Percentiles rank a stretch among this genome's conserved stretches.
These are phyloP conservation scores for Physcomitrellopsis africana DNA, from an alignment of 225 moss, liverwort and hornwort genomes.

Conservation along the genomic window DNA sequence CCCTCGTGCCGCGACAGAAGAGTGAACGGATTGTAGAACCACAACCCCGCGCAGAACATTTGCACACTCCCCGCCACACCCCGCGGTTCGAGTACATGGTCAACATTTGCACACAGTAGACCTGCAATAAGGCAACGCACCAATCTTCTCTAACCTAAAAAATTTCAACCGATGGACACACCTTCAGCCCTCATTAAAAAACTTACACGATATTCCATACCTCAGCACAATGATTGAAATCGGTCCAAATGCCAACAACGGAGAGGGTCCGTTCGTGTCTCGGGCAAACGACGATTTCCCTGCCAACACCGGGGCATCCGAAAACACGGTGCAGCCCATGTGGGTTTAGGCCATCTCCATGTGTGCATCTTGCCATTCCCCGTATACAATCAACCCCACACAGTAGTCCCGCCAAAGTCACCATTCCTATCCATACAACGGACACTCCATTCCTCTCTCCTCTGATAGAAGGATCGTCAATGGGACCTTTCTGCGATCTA, in stretches of 20 bases:
- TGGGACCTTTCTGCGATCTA: neutral
- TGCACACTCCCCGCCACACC: constrained; percentile 52
- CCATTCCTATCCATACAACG: too few relatives aligned
- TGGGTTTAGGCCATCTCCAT: constrained; percentile 72
- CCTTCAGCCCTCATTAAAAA: constrained; percentile 31
- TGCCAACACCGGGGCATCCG: constrained; percentile 57
- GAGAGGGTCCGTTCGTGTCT: constrained; percentile 62
- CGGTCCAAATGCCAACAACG: constrained; percentile 54
- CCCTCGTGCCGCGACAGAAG: constrained; percentile 68
- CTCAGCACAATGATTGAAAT: constrained; percentile 65
- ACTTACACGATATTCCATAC: constrained; percentile 32
- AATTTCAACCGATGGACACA: too few relatives aligned
- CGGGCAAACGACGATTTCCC: constrained; percentile 65
- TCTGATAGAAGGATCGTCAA: too few relatives aligned
- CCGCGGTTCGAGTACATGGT: constrained; percentile 51
- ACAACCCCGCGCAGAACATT: constrained; percentile 40
- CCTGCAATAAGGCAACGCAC: constrained; percentile 49
- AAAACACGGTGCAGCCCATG: constrained; percentile 68
- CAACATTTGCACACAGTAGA: constrained; percentile 54
- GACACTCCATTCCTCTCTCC: too few relatives aligned
- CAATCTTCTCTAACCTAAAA: constrained; percentile 9
- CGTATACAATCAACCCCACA: constrained; percentile 51
- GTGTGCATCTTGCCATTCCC: constrained; percentile 70
- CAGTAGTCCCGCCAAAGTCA: constrained; percentile 41
- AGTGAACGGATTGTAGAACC: constrained; percentile 82